Percentiles rank a stretch among this genome's conserved stretches.
These are phyloP conservation scores for Xerocomus minutiporus DNA, from an alignment of 1,284 basidiomycete species.

Conservation along the genomic window DNA sequence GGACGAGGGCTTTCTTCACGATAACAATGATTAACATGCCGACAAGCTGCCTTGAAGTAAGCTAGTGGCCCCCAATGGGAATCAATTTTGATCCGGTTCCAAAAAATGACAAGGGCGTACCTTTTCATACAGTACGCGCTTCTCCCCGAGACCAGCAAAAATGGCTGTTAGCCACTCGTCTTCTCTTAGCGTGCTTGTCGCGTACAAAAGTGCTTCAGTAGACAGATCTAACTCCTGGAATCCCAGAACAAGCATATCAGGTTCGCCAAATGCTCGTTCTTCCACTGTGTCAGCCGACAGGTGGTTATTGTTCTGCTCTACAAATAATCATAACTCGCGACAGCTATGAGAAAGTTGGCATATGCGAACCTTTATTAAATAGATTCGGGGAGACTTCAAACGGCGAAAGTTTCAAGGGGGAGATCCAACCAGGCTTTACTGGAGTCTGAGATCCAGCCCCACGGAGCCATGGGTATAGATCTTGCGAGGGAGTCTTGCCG, in stretches of 20 bases:
- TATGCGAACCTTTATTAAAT: slow-evolving; percentile 15
- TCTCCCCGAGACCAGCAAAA: slow-evolving; percentile 67
- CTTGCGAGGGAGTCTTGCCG: slow-evolving; percentile 65
- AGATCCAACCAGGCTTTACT: slow-evolving; percentile 22
- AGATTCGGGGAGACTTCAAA: slow-evolving; percentile 20
- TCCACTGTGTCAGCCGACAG: slow-evolving; percentile 19
- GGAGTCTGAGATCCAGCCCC: slow-evolving; percentile 10
- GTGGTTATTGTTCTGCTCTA: slow-evolving; percentile 14
- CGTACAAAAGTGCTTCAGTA: slow-evolving; percentile 66
- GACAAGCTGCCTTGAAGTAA: slow-evolving; percentile 70
- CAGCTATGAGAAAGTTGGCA: not conserved
- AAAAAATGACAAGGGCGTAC: slow-evolving; percentile 31
- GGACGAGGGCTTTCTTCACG: slow-evolving; percentile 48
- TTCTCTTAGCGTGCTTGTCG: slow-evolving; percentile 55
- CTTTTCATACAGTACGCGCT: slow-evolving; percentile 58
- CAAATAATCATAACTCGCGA: not conserved
- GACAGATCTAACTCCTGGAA: slow-evolving; percentile 78
- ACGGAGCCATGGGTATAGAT: slow-evolving; percentile 51
- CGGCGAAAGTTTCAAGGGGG: slow-evolving; percentile 40
- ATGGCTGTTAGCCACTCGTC: slow-evolving; percentile 64
- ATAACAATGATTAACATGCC: slow-evolving; percentile 69
- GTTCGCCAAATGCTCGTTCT: slow-evolving; percentile 34
- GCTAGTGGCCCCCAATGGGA: slow-evolving; percentile 35
- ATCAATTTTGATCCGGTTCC: not conserved
- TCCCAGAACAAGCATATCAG: slow-evolving; percentile 64